Percentiles rank a stretch among this genome's conserved stretches.
These are phyloP conservation scores for Nicotiana obtusifolia DNA, from an alignment of 257 asterid species.

Conservation along the genomic window DNA sequence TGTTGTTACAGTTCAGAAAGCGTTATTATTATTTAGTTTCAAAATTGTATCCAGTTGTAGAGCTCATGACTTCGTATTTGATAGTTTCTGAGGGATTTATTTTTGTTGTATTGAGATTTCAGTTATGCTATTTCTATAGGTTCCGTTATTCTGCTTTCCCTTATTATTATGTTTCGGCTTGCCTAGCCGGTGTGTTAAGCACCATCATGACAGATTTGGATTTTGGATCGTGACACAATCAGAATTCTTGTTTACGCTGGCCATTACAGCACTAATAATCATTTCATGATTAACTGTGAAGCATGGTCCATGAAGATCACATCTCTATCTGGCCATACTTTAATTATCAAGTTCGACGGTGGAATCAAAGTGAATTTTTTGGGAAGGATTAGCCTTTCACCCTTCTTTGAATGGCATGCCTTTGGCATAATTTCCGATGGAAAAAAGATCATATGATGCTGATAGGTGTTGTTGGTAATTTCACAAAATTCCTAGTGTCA, in stretches of 20 bases:
- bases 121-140: too few species aligned
- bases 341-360: slow-evolving; percentile 56
- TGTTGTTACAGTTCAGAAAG: too few species aligned
- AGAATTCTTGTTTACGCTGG: slow-evolving; percentile 51
- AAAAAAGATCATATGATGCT: slow-evolving; percentile 61
- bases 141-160: too few species aligned
- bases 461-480: slow-evolving; percentile 74
- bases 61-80: too few species aligned
- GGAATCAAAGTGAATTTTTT: slow-evolving; percentile 52
- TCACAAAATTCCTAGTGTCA: slow-evolving; percentile 43
- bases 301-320: slow-evolving; percentile 45
- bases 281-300: slow-evolving; percentile 52
- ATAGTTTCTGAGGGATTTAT: too few species aligned
- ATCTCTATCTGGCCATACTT: slow-evolving; percentile 64
- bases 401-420: slow-evolving; percentile 73
- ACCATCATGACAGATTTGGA: too few species aligned
- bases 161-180: too few species aligned
- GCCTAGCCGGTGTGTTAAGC: too few species aligned
- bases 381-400: slow-evolving; percentile 72
- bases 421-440: slow-evolving; percentile 65
- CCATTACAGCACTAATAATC: slow-evolving; percentile 35
- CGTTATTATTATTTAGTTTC: too few species aligned
- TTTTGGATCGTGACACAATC: slow-evolving; percentile 9
- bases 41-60: too few species aligned
- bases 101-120: too few species aligned